Conservation (phyloP, 495 filamentous ascomycete genomes). For the Podospora conica region DNA sequence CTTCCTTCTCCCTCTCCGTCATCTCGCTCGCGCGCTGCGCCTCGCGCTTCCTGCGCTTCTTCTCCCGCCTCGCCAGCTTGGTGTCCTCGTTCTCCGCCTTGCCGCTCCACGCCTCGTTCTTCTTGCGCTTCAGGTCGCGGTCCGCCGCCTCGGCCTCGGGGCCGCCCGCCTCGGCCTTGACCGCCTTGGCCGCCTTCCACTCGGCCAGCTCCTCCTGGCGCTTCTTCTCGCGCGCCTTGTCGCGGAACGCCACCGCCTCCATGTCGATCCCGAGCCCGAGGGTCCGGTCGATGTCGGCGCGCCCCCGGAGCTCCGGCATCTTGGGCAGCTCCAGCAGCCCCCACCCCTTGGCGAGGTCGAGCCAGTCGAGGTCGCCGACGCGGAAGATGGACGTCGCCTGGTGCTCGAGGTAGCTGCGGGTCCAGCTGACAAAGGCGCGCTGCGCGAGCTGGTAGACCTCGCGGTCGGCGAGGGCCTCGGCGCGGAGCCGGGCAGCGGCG, state of each 20-base stretch:
- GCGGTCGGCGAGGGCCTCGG: slow-evolving; percentile 62
- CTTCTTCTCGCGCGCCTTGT: slow-evolving; percentile 68
- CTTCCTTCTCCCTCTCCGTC: slow-evolving; percentile 64
- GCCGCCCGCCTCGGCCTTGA: slow-evolving; percentile 34
- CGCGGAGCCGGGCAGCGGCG: slow-evolving; percentile 52
- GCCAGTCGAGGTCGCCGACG: slow-evolving; percentile 75
- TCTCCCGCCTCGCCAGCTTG: slow-evolving; percentile 61
- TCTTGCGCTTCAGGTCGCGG: slow-evolving; percentile 40
- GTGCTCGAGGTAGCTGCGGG: slow-evolving; percentile 86
- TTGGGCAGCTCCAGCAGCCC: slow-evolving; percentile 74
- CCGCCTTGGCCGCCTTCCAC: slow-evolving; percentile 25
- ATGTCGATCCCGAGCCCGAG: slow-evolving; percentile 84
- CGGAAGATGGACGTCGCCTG: slow-evolving; percentile 88
- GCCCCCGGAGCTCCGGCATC: slow-evolving; percentile 78
- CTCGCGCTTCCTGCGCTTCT: slow-evolving; percentile 67
- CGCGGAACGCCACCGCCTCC: slow-evolving; percentile 60
- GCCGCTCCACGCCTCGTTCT: slow-evolving; percentile 71
- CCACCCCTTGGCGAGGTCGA: slow-evolving; percentile 72
- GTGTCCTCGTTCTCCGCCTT: slow-evolving; percentile 67
- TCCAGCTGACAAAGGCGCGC: slow-evolving; percentile 86
- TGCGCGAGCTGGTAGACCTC: slow-evolving; percentile 82
- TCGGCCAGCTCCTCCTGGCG: slow-evolving; percentile 46
- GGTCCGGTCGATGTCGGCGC: slow-evolving; percentile 59
- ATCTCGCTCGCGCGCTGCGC: slow-evolving; percentile 61
- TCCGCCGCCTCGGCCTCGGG: slow-evolving; percentile 33